Evolutionary conservation across 1,284 basidiomycete species (phyloP).

Genomic region (Cerioporus squamosus): DNA sequence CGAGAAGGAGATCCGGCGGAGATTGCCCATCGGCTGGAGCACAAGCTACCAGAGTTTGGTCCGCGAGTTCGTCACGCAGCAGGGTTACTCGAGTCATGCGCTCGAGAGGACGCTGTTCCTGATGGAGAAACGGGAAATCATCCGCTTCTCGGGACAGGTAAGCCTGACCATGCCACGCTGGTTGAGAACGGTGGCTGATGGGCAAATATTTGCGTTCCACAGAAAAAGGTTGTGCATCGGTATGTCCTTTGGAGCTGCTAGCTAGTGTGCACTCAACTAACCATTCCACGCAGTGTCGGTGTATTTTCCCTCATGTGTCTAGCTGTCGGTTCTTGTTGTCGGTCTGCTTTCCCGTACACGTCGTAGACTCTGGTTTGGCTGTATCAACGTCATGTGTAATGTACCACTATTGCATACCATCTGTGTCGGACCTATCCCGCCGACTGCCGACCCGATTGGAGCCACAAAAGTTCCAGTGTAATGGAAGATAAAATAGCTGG

Average conservation of each 20-base stretch:
- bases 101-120: constrained; percentile 92
- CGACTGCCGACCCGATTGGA: too few relatives aligned
- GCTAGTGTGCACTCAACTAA: neutral
- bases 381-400: constrained; percentile 14
- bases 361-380: constrained; percentile 20
- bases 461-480: too few relatives aligned
- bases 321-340: constrained; percentile 7
- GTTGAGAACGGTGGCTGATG: neutral
- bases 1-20: constrained; percentile 87
- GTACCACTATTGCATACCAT: constrained; percentile 9
- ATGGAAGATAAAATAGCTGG: too few relatives aligned
- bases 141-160: constrained; percentile 86
- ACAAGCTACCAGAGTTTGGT: constrained; percentile 94
- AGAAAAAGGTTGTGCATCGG: constrained; percentile 34
- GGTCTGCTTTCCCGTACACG: constrained; percentile 10
- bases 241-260: constrained; percentile 10
- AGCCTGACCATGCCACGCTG: constrained; percentile 18
- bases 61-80: constrained; percentile 94
- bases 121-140: constrained; percentile 93
- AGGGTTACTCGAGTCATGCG: constrained; percentile 91
- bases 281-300: constrained; percentile 19
- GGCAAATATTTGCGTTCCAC: neutral
- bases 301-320: constrained; percentile 14
- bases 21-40: constrained; percentile 96
- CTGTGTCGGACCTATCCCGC: neutral